Conservation (phyloP, 768 basidiomycete genomes). For the Rhodotorula toruloides region DNA sequence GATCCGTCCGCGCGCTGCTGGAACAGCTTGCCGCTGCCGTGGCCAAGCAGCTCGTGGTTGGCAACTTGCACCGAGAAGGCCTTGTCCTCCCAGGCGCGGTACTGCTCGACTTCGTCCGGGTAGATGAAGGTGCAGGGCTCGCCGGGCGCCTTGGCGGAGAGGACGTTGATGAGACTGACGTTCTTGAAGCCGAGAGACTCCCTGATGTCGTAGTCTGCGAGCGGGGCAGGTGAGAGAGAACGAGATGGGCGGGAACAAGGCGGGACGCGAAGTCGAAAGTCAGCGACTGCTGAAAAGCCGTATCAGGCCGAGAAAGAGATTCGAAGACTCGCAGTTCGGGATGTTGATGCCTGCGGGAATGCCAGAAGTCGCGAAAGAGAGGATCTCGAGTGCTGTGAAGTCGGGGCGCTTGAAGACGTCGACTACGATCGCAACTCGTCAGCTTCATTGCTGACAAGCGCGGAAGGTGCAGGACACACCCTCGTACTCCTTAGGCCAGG, state of each 20-base stretch:
- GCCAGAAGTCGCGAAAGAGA: slow-evolving; percentile 79
- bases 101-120: slow-evolving; percentile 67
- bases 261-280: slow-evolving; percentile 55
- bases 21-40: slow-evolving; percentile 74
- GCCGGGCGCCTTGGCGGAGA: slow-evolving; percentile 79
- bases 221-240: background rate
- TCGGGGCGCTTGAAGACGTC: slow-evolving; percentile 75
- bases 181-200: slow-evolving; percentile 83
- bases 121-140: slow-evolving; percentile 74
- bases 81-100: slow-evolving; percentile 69
- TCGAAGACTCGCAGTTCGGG: slow-evolving; percentile 4
- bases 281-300: background rate
- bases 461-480: slow-evolving; percentile 11
- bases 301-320: too few relatives aligned
- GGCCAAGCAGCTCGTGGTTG: slow-evolving; percentile 75
- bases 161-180: slow-evolving; percentile 77
- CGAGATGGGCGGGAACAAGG: too few relatives aligned
- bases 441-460: slow-evolving; percentile 45
- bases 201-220: slow-evolving; percentile 57
- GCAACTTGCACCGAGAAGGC: slow-evolving; percentile 85
- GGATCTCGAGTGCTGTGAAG: slow-evolving; percentile 70
- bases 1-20: slow-evolving; percentile 68
- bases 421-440: slow-evolving; percentile 44
- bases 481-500: slow-evolving; percentile 58
- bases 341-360: slow-evolving; percentile 65